Base-by-base conservation (phyloP, 2,329 filamentous ascomycete genomes). In the Aureobasidium leucospermi region DNA sequence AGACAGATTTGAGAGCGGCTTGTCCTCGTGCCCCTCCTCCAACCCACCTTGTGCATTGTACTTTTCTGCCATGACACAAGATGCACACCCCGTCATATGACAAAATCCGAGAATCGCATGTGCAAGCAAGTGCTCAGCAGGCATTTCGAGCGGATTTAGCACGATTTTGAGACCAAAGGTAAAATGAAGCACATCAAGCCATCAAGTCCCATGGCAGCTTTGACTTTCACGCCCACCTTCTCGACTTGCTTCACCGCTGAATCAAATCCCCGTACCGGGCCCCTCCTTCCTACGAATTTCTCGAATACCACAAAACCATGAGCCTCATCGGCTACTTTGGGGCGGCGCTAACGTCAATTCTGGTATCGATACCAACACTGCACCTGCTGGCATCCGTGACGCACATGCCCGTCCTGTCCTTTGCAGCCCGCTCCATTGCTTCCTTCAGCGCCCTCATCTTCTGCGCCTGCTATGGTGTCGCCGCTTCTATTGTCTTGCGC, bases 401-500 rank as follows among this genome's bases (percentile, higher is more conserved):
- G 51, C 61, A 68, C 16, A 59, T 68, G 4, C 71, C 71, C 47
- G 61, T 71, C 11, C 66, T 73, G 56, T 82, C 79, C 70, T 93
- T 90, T 75, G 81, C 79, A 66, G 88, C 87, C 65, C 88, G 89
- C 70, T 75, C 80, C 60, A 65, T 78, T 55, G 75, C 76, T 15
- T 75, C 75, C 45, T 73, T 71, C 64, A 59, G 67, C 63, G 68
- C 70, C 28, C 70, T 79, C 59, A 49, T 75, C 51, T 48, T 74
- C 23, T 75, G 73, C 68, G 76, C 92, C 31, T 73, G 79, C 66
- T 95, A 90, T 74, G 94, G 92, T 62, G 88, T 90, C 61, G 62
- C 89, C 48, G 85, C 85, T 31, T 90, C 88, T 46, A 81, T 92
- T 62, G 68, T 83, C 61, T 81, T 97, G 63, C 85, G 88, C 48